phyloP scores from a whole-genome alignment of 768 basidiomycete species.

The Ephemerocybe angulata region DNA sequence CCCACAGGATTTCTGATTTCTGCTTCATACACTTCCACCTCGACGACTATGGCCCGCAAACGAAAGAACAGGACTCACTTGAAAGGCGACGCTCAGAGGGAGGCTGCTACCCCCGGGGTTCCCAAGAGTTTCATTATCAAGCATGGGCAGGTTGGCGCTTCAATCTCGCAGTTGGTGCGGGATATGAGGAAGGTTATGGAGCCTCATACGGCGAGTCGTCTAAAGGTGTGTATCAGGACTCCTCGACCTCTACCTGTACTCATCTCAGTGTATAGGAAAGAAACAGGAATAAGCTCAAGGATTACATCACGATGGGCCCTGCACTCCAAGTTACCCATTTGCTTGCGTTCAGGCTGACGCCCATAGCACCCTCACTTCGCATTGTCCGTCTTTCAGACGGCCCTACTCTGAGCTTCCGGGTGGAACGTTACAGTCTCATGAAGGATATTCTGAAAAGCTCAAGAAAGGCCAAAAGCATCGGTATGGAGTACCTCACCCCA shows the following conservation, averaged over 20 bases:
- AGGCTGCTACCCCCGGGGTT: conserved; percentile 30
- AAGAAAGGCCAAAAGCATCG: conserved; percentile 67
- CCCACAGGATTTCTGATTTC: conserved; percentile 11
- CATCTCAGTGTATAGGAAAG: conserved; percentile 64
- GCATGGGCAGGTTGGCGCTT: conserved; percentile 88
- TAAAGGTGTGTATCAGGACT: conserved; percentile 55
- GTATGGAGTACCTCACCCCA: conserved; percentile 87
- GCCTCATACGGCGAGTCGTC: conserved; percentile 90
- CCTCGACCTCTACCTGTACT: not conserved
- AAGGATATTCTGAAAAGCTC: conserved; percentile 74
- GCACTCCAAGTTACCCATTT: conserved; percentile 89
- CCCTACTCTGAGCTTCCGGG: conserved; percentile 88
- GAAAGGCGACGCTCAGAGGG: conserved; percentile 47
- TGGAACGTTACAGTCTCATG: conserved; percentile 90
- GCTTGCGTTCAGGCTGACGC: conserved; percentile 86
- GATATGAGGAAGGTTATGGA: conserved; percentile 97
- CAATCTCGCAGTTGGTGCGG: conserved; percentile 82
- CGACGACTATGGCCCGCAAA: conserved; percentile 57
- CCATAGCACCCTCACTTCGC: conserved; percentile 80
- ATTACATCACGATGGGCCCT: conserved; percentile 90
- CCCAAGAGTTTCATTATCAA: conserved; percentile 98
- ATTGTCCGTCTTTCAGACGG: conserved; percentile 86
- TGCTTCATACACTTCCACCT: conserved; percentile 4
- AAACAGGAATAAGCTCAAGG: conserved; percentile 84
- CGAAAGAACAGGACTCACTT: conserved; percentile 82